These are phyloP conservation scores for Leccinum subgranulosum DNA, from an alignment of 768 basidiomycete genomes.

Conservation along the genomic window DNA sequence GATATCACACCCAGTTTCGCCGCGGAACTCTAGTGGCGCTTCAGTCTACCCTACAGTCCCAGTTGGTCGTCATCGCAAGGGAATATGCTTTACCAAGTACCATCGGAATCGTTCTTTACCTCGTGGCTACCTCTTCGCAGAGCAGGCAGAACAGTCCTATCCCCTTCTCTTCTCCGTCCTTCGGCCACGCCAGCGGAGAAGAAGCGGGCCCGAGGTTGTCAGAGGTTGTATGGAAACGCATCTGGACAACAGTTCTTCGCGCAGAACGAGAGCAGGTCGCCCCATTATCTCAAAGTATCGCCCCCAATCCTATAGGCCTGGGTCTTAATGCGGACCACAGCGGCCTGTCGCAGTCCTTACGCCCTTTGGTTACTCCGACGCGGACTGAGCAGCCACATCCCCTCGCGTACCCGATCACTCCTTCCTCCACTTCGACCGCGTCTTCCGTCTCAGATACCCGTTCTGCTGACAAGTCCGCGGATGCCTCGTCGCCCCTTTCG, in stretches of 20 bases:
- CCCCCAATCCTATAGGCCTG: constrained; percentile 42
- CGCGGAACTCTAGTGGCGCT: constrained; percentile 87
- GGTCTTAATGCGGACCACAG: constrained; percentile 41
- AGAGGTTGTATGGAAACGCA: constrained; percentile 82
- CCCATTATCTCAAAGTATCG: constrained; percentile 32
- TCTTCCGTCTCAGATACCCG: constrained; percentile 41
- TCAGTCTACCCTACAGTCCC: constrained; percentile 77
- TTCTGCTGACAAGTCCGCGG: constrained; percentile 46
- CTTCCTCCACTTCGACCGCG: constrained; percentile 24
- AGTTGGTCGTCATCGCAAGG: constrained; percentile 83
- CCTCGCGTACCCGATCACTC: not conserved
- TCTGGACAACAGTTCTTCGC: constrained; percentile 74
- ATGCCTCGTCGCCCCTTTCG: constrained; percentile 41
- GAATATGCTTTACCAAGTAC: constrained; percentile 93
- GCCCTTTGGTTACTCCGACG: constrained; percentile 47
- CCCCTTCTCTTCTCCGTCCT: constrained; percentile 15
- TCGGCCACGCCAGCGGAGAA: constrained; percentile 35
- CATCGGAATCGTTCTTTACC: constrained; percentile 77
- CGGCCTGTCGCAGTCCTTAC: constrained; percentile 32
- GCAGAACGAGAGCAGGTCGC: constrained; percentile 50
- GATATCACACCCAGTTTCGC: constrained; percentile 76
- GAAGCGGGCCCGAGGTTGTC: constrained; percentile 79
- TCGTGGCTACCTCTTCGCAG: constrained; percentile 46
- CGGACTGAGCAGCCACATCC: constrained; percentile 39
- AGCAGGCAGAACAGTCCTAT: constrained; percentile 12